Conservation (phyloP, 208 protist species). For the Trypanosoma platydactyli region DNA sequence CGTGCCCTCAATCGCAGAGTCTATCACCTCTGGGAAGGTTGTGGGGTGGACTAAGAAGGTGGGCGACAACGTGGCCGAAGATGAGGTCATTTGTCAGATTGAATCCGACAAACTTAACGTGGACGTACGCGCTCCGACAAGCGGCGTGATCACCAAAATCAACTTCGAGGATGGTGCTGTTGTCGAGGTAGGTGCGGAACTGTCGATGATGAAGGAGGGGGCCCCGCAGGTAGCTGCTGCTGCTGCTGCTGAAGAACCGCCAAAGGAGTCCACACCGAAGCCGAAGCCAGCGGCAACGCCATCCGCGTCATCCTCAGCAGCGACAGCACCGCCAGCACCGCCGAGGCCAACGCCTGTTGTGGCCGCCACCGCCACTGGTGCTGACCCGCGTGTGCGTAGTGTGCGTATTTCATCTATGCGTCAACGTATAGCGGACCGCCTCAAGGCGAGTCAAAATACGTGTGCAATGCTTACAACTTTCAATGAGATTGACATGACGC, state of each 20-base stretch:
- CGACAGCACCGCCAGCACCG: slow-evolving; percentile 28
- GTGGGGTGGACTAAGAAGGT: slow-evolving; percentile 94
- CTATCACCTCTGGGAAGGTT: slow-evolving; percentile 97
- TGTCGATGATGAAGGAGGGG: slow-evolving; percentile 91
- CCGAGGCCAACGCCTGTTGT: slow-evolving; percentile 26
- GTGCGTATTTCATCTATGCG: slow-evolving; percentile 95
- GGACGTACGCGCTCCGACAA: slow-evolving; percentile 92
- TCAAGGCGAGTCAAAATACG: slow-evolving; percentile 99
- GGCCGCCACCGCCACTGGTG: slow-evolving; percentile 31
- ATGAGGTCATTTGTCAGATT: slow-evolving; percentile 97
- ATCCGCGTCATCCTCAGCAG: slow-evolving; percentile 31
- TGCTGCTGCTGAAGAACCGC: background rate
- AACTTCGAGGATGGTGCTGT: slow-evolving; percentile 87
- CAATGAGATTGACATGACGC: slow-evolving; percentile 98
- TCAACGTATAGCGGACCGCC: slow-evolving; percentile 94
- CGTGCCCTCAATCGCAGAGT: slow-evolving; percentile 97
- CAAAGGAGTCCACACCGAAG: slow-evolving; percentile 11
- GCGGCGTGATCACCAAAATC: slow-evolving; percentile 92
- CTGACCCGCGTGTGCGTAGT: slow-evolving; percentile 78
- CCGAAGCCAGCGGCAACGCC: slow-evolving; percentile 23
- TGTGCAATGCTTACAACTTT: slow-evolving; percentile 99
- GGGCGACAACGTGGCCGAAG: slow-evolving; percentile 95
- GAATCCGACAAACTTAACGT: slow-evolving; percentile 99
- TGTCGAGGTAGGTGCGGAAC: slow-evolving; percentile 88
- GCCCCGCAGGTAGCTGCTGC: slow-evolving; percentile 17